These are phyloP conservation scores for Tulasnella sp. DNA, from an alignment of 768 basidiomycete genomes.

Conservation along the genomic window DNA sequence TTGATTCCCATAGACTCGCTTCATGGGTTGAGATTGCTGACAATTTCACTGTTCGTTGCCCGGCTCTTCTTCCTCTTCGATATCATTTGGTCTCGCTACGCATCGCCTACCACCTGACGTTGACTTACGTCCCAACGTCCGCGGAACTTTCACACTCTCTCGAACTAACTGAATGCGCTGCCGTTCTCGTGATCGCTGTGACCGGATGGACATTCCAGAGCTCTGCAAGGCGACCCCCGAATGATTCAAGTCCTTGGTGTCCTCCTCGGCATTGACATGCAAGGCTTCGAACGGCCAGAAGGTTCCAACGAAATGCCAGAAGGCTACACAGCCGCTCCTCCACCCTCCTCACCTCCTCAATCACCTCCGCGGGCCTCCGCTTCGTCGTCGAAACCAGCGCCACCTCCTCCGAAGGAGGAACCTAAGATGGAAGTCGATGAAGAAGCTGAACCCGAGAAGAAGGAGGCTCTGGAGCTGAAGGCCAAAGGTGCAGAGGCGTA, in stretches of 20 bases:
- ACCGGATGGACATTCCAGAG: background rate
- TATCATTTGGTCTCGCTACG: background rate
- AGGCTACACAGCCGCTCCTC: conserved; percentile 43
- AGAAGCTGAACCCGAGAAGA: conserved; percentile 70
- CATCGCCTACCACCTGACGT: background rate
- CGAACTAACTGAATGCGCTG: background rate
- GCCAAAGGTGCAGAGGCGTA: conserved; percentile 74
- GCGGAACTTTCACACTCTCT: background rate
- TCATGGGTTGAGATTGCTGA: background rate
- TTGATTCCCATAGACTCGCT: background rate
- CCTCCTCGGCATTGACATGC: conserved; percentile 89
- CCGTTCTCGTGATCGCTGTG: background rate
- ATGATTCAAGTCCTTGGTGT: conserved; percentile 89
- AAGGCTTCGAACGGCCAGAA: conserved; percentile 78
- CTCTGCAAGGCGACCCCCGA: conserved; percentile 57
- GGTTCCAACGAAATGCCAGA: conserved; percentile 77
- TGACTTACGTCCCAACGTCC: background rate
- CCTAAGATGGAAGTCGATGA: conserved; percentile 52
- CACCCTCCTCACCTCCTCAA: conserved; percentile 39
- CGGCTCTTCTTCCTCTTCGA: background rate
- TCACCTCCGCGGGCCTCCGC: conserved; percentile 44
- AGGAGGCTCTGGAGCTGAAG: conserved; percentile 76
- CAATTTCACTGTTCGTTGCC: background rate
- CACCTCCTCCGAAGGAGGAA: conserved; percentile 51
- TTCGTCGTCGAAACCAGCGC: conserved; percentile 42